Evolutionary conservation across 2,329 filamentous ascomycete species (phyloP).

Genomic region (Colletotrichum zoysiae): DNA sequence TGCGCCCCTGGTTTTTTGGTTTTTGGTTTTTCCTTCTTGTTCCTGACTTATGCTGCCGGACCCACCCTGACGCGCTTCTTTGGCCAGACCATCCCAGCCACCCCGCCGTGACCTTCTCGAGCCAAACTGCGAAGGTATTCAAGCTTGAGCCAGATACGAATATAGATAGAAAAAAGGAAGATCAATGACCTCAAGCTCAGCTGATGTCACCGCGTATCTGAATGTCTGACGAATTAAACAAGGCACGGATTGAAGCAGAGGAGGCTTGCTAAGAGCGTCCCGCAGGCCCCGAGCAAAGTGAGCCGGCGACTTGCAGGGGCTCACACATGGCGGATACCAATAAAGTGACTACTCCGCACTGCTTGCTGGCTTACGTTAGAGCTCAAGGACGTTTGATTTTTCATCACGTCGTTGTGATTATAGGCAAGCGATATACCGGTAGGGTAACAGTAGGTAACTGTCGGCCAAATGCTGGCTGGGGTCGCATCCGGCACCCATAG

Average conservation of each 20-base stretch:
- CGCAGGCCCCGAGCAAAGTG: constrained; percentile 27
- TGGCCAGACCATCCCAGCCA: constrained; percentile 22
- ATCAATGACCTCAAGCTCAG: constrained; percentile 16
- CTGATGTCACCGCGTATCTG: constrained; percentile 27
- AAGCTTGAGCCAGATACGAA: not conserved
- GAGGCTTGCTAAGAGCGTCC: constrained; percentile 32
- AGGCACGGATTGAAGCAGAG: not conserved
- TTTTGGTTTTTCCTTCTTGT: constrained; percentile 19
- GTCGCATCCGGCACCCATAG: constrained; percentile 21
- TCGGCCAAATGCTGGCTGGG: constrained; percentile 15
- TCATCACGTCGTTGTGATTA: constrained; percentile 2
- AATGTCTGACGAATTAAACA: constrained; percentile 5
- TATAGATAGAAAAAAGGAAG: not conserved
- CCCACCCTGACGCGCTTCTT: constrained; percentile 33
- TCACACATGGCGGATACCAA: constrained; percentile 26
- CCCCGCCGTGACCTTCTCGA: not conserved
- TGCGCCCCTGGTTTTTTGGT: constrained; percentile 13
- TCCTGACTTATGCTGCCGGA: constrained; percentile 14
- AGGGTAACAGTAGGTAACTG: not conserved
- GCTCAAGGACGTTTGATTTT: constrained; percentile 22
- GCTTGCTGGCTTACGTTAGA: constrained; percentile 6
- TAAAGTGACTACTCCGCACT: constrained; percentile 33
- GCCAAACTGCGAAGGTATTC: not conserved
- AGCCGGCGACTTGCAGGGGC: constrained; percentile 9
- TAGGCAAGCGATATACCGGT: constrained; percentile 8